Evolutionary conservation across 257 asterid species (phyloP).

Genomic region (Oldenlandia corymbosa): DNA sequence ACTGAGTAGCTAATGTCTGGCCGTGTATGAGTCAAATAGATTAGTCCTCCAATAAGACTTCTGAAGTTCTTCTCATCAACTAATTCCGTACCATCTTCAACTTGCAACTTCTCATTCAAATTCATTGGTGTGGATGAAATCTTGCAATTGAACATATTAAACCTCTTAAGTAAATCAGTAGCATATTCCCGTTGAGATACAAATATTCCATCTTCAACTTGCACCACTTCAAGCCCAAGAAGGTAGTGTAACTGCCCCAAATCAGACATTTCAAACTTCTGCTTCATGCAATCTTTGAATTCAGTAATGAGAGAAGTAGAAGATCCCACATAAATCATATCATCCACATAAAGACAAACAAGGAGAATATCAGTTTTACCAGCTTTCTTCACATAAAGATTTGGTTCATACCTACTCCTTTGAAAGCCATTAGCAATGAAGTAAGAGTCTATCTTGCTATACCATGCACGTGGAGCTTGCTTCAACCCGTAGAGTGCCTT

Average conservation of each 20-base stretch:
- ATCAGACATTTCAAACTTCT: constrained; percentile 4
- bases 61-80: background rate
- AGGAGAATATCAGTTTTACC: constrained; percentile 1
- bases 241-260: constrained; percentile 8
- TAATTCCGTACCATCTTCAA: background rate
- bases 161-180: background rate
- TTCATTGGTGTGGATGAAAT: background rate
- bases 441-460: background rate
- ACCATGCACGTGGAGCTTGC: background rate
- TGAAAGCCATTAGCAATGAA: no score
- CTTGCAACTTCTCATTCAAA: background rate
- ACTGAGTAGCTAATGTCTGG: background rate
- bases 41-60: background rate
- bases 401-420: no score
- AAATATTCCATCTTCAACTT: constrained; percentile 13
- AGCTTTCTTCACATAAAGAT: background rate
- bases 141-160: constrained; percentile 10
- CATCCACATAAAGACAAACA: constrained; percentile 10
- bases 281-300: constrained; percentile 11
- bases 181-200: background rate
- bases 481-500: background rate
- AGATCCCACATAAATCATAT: constrained; percentile 12
- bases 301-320: background rate
- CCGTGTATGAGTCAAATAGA: background rate
- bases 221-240: constrained; percentile 7